Conservation (phyloP, 768 basidiomycete species). For the Phylloporus sp. region DNA sequence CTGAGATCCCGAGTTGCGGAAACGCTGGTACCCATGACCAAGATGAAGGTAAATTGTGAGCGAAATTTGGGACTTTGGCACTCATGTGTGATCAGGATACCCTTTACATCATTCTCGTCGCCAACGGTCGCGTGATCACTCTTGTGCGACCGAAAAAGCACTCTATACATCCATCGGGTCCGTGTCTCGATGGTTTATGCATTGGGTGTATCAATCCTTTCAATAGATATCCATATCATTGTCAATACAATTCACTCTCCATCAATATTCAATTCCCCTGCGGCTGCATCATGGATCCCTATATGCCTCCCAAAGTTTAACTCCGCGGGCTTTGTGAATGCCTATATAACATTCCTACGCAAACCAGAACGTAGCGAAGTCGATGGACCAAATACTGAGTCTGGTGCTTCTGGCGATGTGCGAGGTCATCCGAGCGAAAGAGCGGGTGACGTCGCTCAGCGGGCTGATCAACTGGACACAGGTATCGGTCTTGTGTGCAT, state of each 20-base stretch:
- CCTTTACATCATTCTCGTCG: conserved; percentile 86
- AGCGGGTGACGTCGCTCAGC: conserved; percentile 2
- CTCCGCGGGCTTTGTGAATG: conserved; percentile 82
- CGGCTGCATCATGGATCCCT: conserved; percentile 89
- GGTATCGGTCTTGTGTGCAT: conserved; percentile 74
- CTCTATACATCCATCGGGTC: conserved; percentile 91
- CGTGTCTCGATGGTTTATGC: conserved; percentile 9
- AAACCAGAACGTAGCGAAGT: conserved; percentile 29
- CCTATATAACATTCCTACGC: conserved; percentile 74
- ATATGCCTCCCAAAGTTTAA: conserved; percentile 96
- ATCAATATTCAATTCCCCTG: conserved; percentile 71
- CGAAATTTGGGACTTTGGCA: not conserved
- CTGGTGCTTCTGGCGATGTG: not conserved
- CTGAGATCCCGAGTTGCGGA: conserved; percentile 77
- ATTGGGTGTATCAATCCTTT: not conserved
- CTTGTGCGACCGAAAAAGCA: conserved; percentile 89
- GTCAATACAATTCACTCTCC: conserved; percentile 87
- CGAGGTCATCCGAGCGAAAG: conserved; percentile 3
- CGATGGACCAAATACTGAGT: not conserved
- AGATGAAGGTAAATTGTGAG: conserved; percentile 63
- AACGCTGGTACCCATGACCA: conserved; percentile 70
- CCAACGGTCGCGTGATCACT: conserved; percentile 73
- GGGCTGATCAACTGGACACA: conserved; percentile 24
- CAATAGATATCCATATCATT: conserved; percentile 79
- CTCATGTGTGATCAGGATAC: conserved; percentile 56